Percentiles rank a stretch among this genome's conserved stretches.
Conservation (phyloP, 2,329 filamentous ascomycete genomes). For the Colletotrichum navitas region DNA sequence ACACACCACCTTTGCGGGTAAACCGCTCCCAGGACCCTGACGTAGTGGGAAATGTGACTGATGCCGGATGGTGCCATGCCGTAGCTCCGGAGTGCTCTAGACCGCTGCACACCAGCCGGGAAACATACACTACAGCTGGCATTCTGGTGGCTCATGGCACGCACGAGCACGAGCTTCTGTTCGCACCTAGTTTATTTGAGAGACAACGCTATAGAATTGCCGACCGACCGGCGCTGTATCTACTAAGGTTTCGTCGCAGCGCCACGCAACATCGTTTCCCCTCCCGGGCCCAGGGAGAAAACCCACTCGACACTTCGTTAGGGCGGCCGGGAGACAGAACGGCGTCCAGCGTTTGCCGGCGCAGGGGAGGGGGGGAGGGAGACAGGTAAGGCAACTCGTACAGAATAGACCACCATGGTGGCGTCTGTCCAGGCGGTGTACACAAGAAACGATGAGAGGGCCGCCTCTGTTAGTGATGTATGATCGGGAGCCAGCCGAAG, state of each 20-base stretch:
- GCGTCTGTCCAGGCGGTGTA: too few species aligned
- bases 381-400: background rate
- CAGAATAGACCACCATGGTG: too few species aligned
- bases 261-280: constrained; percentile 2
- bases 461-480: background rate
- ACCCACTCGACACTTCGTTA: background rate
- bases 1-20: constrained; percentile 1
- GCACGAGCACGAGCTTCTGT: constrained; percentile 24
- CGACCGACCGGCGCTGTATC: constrained; percentile 21
- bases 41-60: constrained; percentile 17
- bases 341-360: background rate
- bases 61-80: constrained; percentile 1
- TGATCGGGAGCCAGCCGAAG: background rate
- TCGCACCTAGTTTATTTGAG: background rate
- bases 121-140: constrained; percentile 42
- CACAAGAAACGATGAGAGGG: too few species aligned
- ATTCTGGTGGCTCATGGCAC: constrained; percentile 37
- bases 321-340: too few species aligned
- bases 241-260: constrained; percentile 29
- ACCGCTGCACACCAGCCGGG: background rate
- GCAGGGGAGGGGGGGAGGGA: background rate
- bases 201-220: constrained; percentile 33
- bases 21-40: background rate
- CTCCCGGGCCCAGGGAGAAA: background rate
- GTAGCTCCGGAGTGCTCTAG: constrained; percentile 2